A percentile compares a stretch with the other conserved stretches of the same genome.
phyloP scores from a whole-genome alignment of 306 rosid genomes.

The Alnus rubra region DNA sequence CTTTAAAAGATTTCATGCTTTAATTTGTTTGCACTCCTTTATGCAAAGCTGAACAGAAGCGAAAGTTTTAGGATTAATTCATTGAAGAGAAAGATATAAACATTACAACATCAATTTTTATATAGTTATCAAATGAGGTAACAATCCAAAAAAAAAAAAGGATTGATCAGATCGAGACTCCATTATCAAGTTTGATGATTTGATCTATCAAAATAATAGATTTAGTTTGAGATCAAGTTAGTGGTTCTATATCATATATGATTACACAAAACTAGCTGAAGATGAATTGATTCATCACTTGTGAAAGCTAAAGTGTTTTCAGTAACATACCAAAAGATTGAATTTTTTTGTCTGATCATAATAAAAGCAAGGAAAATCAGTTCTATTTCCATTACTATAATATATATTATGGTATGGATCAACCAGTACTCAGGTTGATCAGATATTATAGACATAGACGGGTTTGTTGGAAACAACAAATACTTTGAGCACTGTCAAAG shows the following conservation, averaged over 20 bases:
- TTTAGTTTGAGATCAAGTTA: background rate
- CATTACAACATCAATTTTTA: background rate
- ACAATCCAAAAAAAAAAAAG: background rate
- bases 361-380: background rate
- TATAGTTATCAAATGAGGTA: background rate
- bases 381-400: background rate
- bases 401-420: no score
- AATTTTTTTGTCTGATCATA: background rate
- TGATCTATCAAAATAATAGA: background rate
- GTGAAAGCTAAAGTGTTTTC: background rate
- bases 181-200: background rate
- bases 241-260: background rate
- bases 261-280: background rate
- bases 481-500: background rate
- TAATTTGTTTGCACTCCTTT: no score
- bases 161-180: background rate
- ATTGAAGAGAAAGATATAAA: background rate
- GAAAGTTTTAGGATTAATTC: background rate
- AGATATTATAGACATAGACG: background rate
- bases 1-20: conserved; percentile 3
- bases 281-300: background rate
- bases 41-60: no score
- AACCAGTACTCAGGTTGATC: background rate
- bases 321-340: no score
- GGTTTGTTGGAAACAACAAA: background rate